phyloP scores from a whole-genome alignment of 108 stramenopile species.

The Skeletonema potamos region DNA sequence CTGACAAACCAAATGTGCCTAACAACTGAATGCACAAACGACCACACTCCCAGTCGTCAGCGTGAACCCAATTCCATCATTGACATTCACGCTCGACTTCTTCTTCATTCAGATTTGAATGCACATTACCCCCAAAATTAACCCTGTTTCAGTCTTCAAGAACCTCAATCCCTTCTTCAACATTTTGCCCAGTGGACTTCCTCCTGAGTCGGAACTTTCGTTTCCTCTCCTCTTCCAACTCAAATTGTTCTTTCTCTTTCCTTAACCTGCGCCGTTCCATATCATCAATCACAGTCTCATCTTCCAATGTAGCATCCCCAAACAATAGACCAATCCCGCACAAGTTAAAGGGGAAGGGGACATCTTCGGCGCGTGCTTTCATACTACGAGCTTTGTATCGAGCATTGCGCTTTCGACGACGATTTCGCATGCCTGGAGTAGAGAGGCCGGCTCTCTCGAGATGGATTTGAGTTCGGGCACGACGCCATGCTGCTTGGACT shows the following conservation, averaged over 20 bases:
- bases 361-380: slow-evolving; percentile 38
- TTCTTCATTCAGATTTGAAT: too few species aligned
- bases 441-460: slow-evolving; percentile 56
- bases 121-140: background rate
- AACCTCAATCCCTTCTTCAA: slow-evolving; percentile 56
- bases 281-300: slow-evolving; percentile 42
- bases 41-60: too few species aligned
- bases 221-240: slow-evolving; percentile 50
- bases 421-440: slow-evolving; percentile 72
- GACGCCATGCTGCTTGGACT: slow-evolving; percentile 69
- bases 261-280: slow-evolving; percentile 51
- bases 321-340: slow-evolving; percentile 65
- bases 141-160: slow-evolving; percentile 20
- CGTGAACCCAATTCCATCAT: too few species aligned
- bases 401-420: slow-evolving; percentile 56
- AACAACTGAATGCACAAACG: too few species aligned
- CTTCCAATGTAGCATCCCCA: slow-evolving; percentile 66
- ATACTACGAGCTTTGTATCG: background rate
- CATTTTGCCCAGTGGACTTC: slow-evolving; percentile 40
- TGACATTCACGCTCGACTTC: too few species aligned
- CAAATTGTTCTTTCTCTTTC: slow-evolving; percentile 44
- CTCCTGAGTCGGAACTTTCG: slow-evolving; percentile 53
- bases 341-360: slow-evolving; percentile 55
- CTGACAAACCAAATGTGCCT: too few species aligned
- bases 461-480: slow-evolving; percentile 48